Evolutionary conservation across 1,139 yeast genomes (phyloP).

Genomic region (Protomyces arabidopsidicola): DNA sequence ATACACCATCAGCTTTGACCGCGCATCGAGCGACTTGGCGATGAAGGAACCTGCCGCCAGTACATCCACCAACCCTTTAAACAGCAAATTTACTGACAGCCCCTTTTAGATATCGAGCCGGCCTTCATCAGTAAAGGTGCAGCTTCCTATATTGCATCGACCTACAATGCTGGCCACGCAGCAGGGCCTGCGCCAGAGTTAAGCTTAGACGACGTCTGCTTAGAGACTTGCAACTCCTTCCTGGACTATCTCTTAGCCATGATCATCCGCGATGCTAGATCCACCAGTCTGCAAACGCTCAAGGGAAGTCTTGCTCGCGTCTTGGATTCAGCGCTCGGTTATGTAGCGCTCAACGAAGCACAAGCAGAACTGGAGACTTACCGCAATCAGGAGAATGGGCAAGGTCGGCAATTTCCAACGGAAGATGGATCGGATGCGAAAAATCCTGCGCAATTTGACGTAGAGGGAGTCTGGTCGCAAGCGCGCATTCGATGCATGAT

Average conservation of each 20-base stretch:
- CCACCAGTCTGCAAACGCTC: conserved; percentile 23
- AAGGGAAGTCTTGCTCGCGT: conserved; percentile 26
- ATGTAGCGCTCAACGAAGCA: conserved; percentile 31
- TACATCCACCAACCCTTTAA: not conserved
- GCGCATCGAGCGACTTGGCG: not conserved
- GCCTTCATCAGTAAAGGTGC: conserved; percentile 22
- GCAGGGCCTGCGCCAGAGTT: conserved; percentile 12
- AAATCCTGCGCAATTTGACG: conserved; percentile 14
- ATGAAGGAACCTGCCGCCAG: not conserved
- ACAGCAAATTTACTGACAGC: not conserved
- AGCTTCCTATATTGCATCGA: conserved; percentile 22
- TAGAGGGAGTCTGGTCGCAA: conserved; percentile 28
- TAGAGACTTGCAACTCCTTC: conserved; percentile 28
- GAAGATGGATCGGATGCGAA: not conserved
- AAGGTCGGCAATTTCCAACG: conserved; percentile 8
- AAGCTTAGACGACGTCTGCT: conserved; percentile 11
- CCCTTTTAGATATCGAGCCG: conserved; percentile 5
- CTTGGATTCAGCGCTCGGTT: conserved; percentile 29
- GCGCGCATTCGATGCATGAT: conserved; percentile 33
- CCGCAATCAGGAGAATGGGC: conserved; percentile 27
- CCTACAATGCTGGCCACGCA: conserved; percentile 10
- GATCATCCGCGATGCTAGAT: conserved; percentile 29
- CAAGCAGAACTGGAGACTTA: conserved; percentile 32
- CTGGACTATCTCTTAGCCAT: conserved; percentile 29
- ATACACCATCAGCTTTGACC: no score